Base-by-base conservation (phyloP, 257 asterid genomes). In the Petunia secreta region DNA sequence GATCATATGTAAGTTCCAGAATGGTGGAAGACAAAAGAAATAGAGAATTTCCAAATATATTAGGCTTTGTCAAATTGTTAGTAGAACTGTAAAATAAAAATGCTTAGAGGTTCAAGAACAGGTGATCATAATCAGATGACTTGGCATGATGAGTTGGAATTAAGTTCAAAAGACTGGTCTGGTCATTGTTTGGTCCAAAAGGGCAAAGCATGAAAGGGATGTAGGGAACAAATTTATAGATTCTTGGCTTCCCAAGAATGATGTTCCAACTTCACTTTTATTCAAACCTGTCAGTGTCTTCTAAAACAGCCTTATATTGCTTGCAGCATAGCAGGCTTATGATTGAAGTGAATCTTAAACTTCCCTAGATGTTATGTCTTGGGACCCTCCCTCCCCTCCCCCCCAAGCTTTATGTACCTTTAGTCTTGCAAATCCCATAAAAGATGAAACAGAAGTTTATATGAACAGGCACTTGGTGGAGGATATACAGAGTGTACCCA, bases 211-310 rank as follows among this genome's bases (percentile, higher is more conserved):
- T 87, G 85, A 89, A 80, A 79, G 79, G 77, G 76, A 82, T 86
- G 88, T 78, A 85, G 93, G 92, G 92, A 86, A 89, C 91, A 80
- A 82, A 85, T 52, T 82, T 82, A 87, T 85, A 92, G 88, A 91
- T 91, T 93, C 97, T 92, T 90, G 91, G 93, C 98, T 88, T 93
- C 97, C 84, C 83, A 85, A 89, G 89, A 80, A 84, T 91, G 89
- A 69, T 87, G 88, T 90, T 86, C 88, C 83, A 82, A 75, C 59
- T 37, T 83, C 84, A 78, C 90, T 91, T 92, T 90, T 87, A 80
- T 94, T 94, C 97, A 94, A 94, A 94, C 92, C 81, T 85, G 96
- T 87, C 93, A 90, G 88, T 77, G 87, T 88, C 97, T 87, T 92
- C 89, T 89, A 88, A 85, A 88, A 84, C 96, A 92, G 94, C 97